Percentiles rank a stretch among this genome's conserved stretches.
Conservation (phyloP, 441 rosid species). For the Capsella rubella region DNA sequence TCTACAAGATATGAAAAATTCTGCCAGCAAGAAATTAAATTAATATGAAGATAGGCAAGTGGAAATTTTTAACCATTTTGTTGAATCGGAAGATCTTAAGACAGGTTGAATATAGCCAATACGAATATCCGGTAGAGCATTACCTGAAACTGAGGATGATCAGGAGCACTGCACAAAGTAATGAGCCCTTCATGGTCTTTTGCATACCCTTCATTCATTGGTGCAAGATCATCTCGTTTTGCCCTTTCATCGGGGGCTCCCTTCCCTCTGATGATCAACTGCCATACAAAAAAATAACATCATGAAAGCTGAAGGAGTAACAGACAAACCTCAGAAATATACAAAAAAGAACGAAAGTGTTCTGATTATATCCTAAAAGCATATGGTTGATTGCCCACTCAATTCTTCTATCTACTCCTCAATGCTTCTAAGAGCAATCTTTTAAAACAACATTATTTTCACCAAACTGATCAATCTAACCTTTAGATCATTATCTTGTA, state of each 20-base stretch:
- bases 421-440: slow-evolving; percentile 9
- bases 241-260: slow-evolving; percentile 40
- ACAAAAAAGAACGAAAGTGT: background rate
- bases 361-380: background rate
- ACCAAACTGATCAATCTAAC: slow-evolving; percentile 24
- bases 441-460: background rate
- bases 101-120: slow-evolving; percentile 3
- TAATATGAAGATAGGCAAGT: background rate
- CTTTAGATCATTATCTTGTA: slow-evolving; percentile 45
- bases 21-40: background rate
- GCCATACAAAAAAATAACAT: slow-evolving; percentile 32
- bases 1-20: slow-evolving; percentile 12
- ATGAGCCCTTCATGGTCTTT: slow-evolving; percentile 48
- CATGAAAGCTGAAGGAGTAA: slow-evolving; percentile 26
- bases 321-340: slow-evolving; percentile 4
- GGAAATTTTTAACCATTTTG: background rate
- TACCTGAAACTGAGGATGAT: slow-evolving; percentile 50
- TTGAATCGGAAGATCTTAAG: slow-evolving; percentile 8
- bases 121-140: slow-evolving; percentile 1
- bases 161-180: slow-evolving; percentile 50
- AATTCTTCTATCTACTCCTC: slow-evolving; percentile 13
- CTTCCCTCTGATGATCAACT: slow-evolving; percentile 48
- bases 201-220: slow-evolving; percentile 42
- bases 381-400: background rate
- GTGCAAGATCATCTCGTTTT: slow-evolving; percentile 42